Percentiles rank a stretch among this genome's conserved stretches.
Evolutionary conservation across 2,329 filamentous ascomycete species (phyloP).

Genomic region (Diaporthe ilicicola): DNA sequence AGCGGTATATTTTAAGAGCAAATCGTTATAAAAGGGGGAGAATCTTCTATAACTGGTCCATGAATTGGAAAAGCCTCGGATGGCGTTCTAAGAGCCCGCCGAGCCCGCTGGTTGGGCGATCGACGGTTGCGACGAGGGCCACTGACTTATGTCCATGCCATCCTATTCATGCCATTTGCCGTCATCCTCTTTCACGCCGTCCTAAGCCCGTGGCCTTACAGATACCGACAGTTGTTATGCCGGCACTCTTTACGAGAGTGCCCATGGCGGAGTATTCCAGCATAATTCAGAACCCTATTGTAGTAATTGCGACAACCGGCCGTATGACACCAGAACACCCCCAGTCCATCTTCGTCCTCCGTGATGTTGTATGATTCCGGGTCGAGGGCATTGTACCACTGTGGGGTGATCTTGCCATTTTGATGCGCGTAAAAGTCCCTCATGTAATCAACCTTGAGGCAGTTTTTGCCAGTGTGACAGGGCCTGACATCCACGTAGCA

Average conservation of each 20-base stretch:
- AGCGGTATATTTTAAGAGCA: too few species aligned
- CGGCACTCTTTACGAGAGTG: neutral
- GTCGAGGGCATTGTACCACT: neutral
- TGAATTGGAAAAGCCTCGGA: too few species aligned
- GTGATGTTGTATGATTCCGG: neutral
- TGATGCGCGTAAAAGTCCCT: rapidly evolving
- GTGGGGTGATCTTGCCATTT: neutral
- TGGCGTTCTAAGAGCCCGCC: too few species aligned
- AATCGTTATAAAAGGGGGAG: too few species aligned
- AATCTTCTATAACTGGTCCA: too few species aligned
- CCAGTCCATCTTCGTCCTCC: neutral
- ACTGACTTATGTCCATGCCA: too few species aligned
- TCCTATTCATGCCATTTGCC: too few species aligned
- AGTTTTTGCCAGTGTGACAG: neutral
- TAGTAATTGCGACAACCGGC: neutral
- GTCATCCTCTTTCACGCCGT: too few species aligned
- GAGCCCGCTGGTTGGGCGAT: too few species aligned
- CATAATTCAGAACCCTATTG: neutral
- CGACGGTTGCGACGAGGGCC: too few species aligned
- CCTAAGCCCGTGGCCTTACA: too few species aligned
- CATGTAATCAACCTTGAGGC: neutral
- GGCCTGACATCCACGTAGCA: neutral
- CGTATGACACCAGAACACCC: neutral
- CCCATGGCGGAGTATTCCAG: neutral
- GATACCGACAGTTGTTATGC: neutral